Evolutionary conservation across 805 yeast genomes (phyloP).

Genomic region (Yarrowia osloensis): DNA sequence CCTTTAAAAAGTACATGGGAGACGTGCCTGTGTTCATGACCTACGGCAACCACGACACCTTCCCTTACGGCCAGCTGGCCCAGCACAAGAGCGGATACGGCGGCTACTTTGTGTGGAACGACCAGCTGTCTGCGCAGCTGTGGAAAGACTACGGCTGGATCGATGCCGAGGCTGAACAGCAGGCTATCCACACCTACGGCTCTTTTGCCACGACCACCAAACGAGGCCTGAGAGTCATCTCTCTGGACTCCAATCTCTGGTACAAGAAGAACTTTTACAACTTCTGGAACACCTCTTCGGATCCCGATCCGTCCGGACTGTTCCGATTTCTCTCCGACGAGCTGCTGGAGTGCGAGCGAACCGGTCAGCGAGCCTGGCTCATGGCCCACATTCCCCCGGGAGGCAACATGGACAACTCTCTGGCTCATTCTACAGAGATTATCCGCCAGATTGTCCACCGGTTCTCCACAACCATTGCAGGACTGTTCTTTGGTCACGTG

Average conservation of each 20-base stretch:
- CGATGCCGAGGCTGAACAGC: constrained; percentile 40
- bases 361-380: constrained; percentile 70
- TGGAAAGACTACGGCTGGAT: constrained; percentile 55
- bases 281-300: constrained; percentile 47
- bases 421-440: constrained; percentile 61
- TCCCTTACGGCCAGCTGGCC: constrained; percentile 70
- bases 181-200: constrained; percentile 50
- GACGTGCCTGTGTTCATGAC: constrained; percentile 61
- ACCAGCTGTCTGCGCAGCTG: constrained; percentile 51
- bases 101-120: constrained; percentile 49
- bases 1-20: constrained; percentile 54
- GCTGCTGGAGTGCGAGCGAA: constrained; percentile 57
- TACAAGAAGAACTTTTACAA: constrained; percentile 64
- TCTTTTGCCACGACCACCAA: constrained; percentile 61
- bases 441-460: constrained; percentile 61
- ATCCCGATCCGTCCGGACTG: constrained; percentile 64
- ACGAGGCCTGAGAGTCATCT: constrained; percentile 60
- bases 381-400: constrained; percentile 66
- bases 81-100: constrained; percentile 51
- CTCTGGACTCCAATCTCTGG: constrained; percentile 69
- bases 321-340: constrained; percentile 63
- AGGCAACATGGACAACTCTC: constrained; percentile 51
- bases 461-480: constrained; percentile 67
- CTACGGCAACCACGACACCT: constrained; percentile 72
- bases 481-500: constrained; percentile 69